Percentiles rank a stretch among this genome's conserved stretches.
phyloP scores from a whole-genome alignment of 495 filamentous ascomycete species.

The Delitschia confertaspora region DNA sequence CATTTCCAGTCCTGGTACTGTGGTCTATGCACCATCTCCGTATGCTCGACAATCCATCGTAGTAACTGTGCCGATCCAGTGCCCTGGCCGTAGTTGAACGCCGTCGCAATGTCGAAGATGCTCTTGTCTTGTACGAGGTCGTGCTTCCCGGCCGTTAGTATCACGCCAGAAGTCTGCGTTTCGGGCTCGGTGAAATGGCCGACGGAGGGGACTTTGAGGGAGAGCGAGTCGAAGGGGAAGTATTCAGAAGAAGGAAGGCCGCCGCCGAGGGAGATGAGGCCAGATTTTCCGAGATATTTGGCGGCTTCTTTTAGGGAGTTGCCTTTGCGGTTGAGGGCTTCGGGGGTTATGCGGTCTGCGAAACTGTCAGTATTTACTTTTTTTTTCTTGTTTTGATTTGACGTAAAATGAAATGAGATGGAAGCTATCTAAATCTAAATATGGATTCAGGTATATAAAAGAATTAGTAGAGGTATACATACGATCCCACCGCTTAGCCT shows the following conservation, averaged over 20 bases:
- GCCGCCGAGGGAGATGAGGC: constrained; percentile 80
- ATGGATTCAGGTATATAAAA: constrained; percentile 29
- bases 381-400: background rate
- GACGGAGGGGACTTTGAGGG: constrained; percentile 55
- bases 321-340: constrained; percentile 36
- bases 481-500: constrained; percentile 81
- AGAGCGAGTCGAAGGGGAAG: constrained; percentile 71
- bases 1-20: constrained; percentile 81
- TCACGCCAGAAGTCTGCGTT: constrained; percentile 36
- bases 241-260: constrained; percentile 81
- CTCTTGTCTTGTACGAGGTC: constrained; percentile 60
- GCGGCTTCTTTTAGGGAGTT: constrained; percentile 66
- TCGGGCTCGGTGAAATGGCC: constrained; percentile 63
- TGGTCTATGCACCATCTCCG: constrained; percentile 63
- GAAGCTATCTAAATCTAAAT: no score
- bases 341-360: constrained; percentile 50
- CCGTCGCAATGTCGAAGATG: constrained; percentile 67
- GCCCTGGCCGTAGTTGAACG: constrained; percentile 85
- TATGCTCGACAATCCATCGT: constrained; percentile 87
- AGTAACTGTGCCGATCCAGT: constrained; percentile 77
- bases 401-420: no score
- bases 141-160: constrained; percentile 66
- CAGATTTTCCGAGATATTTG: constrained; percentile 59
- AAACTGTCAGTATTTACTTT: background rate
- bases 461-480: constrained; percentile 34